Conservation (phyloP, 2,329 filamentous ascomycete genomes). For the Lomentospora prolificans region DNA sequence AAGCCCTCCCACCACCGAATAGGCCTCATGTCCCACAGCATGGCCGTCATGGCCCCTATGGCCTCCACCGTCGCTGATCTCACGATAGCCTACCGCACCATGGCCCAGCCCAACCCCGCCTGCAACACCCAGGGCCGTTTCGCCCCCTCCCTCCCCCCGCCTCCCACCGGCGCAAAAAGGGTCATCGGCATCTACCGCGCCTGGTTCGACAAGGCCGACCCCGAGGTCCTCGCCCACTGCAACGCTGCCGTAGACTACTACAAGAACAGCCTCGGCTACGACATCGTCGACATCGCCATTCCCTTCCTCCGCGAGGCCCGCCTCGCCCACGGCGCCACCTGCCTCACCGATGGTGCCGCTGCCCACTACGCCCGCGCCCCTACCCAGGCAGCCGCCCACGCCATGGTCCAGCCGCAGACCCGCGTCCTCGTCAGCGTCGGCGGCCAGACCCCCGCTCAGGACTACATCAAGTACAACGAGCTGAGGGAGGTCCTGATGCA, state of each 20-base stretch:
- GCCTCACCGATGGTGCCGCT: slow-evolving; percentile 60
- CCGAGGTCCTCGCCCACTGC: slow-evolving; percentile 52
- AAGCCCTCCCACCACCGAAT: slow-evolving; percentile 70
- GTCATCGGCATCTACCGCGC: slow-evolving; percentile 61
- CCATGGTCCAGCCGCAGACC: slow-evolving; percentile 55
- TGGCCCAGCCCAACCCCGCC: slow-evolving; percentile 61
- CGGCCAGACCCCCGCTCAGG: slow-evolving; percentile 52
- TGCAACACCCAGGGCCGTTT: slow-evolving; percentile 54
- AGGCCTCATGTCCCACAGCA: slow-evolving; percentile 40
- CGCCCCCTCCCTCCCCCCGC: slow-evolving; percentile 42
- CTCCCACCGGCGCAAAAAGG: slow-evolving; percentile 35
- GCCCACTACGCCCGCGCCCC: slow-evolving; percentile 30
- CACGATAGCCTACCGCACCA: slow-evolving; percentile 70
- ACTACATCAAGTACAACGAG: slow-evolving; percentile 64
- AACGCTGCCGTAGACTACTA: slow-evolving; percentile 51
- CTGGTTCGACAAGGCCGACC: slow-evolving; percentile 41
- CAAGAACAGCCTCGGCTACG: slow-evolving; percentile 36
- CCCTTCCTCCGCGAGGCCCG: slow-evolving; percentile 63
- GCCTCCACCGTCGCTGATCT: slow-evolving; percentile 69
- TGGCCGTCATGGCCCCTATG: slow-evolving; percentile 63
- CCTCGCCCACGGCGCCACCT: slow-evolving; percentile 66
- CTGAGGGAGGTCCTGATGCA: slow-evolving; percentile 69
- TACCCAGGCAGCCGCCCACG: slow-evolving; percentile 38
- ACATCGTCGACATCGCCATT: slow-evolving; percentile 50
- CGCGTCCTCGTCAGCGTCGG: slow-evolving; percentile 59